Conservation (phyloP, 306 rosid species). For the Cyamopsis tetragonoloba region DNA sequence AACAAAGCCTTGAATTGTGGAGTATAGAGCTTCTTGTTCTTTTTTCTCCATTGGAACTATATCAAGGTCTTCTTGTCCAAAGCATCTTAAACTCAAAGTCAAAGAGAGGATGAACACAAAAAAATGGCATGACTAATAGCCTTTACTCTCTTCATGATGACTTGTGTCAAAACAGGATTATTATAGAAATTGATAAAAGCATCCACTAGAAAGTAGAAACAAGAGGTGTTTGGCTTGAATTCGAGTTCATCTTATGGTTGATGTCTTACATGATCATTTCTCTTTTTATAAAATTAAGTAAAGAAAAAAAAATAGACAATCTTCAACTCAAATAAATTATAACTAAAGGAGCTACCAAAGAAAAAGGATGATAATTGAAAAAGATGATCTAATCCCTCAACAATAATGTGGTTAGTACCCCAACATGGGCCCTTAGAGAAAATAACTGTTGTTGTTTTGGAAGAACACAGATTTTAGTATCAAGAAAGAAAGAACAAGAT, state of each 20-base stretch:
- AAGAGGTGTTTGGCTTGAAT: constrained; percentile 14
- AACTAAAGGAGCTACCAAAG: not conserved
- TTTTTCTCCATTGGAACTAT: constrained; percentile 76
- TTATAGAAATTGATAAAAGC: not conserved
- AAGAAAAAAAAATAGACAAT: not conserved
- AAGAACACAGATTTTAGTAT: constrained; percentile 31
- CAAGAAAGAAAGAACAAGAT: constrained; percentile 35
- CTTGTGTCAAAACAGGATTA: constrained; percentile 12
- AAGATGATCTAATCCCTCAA: not conserved
- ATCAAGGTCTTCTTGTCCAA: constrained; percentile 45
- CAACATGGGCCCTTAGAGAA: constrained; percentile 27
- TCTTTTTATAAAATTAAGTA: constrained; percentile 1
- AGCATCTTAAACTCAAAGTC: constrained; percentile 35
- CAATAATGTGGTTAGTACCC: constrained; percentile 1
- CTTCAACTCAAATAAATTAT: not conserved
- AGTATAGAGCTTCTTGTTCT: constrained; percentile 67
- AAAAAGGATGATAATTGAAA: constrained; percentile 21
- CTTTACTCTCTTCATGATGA: constrained; percentile 37
- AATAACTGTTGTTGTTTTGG: constrained; percentile 5
- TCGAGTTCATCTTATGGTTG: constrained; percentile 9
- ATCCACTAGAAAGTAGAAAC: not conserved
- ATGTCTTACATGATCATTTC: constrained; percentile 31
- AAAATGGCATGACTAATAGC: constrained; percentile 14
- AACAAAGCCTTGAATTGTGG: constrained; percentile 87
- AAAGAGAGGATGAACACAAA: constrained; percentile 32